Base-by-base conservation (phyloP, 2,329 filamentous ascomycete genomes). In the Orbilia blumenaviensis region DNA sequence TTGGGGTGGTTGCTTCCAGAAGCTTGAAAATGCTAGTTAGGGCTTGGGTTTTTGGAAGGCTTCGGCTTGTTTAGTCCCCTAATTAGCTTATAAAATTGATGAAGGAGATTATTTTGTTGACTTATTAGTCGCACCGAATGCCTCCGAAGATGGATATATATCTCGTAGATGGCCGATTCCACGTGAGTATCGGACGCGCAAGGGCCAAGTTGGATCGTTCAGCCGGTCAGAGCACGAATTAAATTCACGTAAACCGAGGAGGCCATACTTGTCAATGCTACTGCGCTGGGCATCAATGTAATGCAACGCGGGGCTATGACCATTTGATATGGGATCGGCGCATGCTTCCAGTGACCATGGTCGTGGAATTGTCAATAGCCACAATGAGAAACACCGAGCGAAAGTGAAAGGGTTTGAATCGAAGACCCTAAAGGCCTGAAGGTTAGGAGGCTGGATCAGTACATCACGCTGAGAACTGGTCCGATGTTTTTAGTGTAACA, bases 111-210 rank as follows among this genome's bases (percentile, higher is more conserved):
- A 38, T 56, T 48, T 38, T 7, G 25, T 44, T 14, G 56, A 63
- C 29, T 56, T 12, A 9, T 46, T 36, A 6, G 16, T 63, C 60
- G 60, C 60, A 63, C 29, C 10, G 38, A 63, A 46, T 63, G 60
- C 60, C 60, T 63, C 60, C 60, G 60, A 63, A 50, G 60, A 29
- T 18, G 29, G 8, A 56, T 56, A 56, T 25, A 34, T 38, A 56
- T 18, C 38, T 48, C 60, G 60, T 63, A 48, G 60, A 50, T 50
- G 60, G 60, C 60, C 60, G 42, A 36, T 63, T 50, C n/a, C 42
- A 63, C 38, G 29, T 56, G 52, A 56, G 9, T 38, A 38, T 38
- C 16, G 52, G 32, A 38, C 32, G 52, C 32, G 52, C 52, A 56
- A 56, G 52, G 52, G 32, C 52, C 16, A 56, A 36, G 9, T 38